A percentile compares a stretch with the other conserved stretches of the same genome.
phyloP scores from a whole-genome alignment of 2,329 filamentous ascomycete genomes.

The Fusarium mundagurra region DNA sequence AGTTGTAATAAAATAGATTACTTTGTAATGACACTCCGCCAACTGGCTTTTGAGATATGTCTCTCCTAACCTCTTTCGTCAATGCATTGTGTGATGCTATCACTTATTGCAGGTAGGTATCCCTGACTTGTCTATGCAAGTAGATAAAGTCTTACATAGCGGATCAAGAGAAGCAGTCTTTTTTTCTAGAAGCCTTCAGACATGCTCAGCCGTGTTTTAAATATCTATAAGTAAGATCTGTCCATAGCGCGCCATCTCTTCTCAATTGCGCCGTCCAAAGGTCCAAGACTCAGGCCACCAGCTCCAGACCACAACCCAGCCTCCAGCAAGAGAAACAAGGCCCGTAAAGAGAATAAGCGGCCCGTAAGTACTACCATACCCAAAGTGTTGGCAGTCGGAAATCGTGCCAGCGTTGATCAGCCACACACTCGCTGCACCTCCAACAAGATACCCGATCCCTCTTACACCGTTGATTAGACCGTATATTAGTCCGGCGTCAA shows the following conservation, averaged over 20 bases:
- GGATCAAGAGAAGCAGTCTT: neutral
- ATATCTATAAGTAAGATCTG: rapidly evolving
- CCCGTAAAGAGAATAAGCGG: neutral
- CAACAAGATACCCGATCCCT: neutral
- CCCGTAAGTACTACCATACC: neutral
- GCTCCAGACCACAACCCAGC: neutral
- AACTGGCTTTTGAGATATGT: rapidly evolving
- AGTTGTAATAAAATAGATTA: neutral
- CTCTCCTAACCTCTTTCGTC: neutral
- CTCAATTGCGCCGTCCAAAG: neutral
- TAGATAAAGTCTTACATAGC: neutral
- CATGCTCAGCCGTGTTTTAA: neutral
- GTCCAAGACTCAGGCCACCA: neutral
- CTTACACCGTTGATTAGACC: neutral
- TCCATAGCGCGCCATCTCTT: rapidly evolving
- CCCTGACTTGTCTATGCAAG: neutral
- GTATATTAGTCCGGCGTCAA: neutral
- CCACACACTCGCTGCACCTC: neutral
- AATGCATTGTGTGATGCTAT: neutral
- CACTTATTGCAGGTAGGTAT: neutral
- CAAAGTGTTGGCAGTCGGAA: neutral
- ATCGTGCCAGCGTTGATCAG: neutral
- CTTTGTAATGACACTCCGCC: neutral
- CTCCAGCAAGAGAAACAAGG: neutral
- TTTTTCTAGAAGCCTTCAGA: neutral